Evolutionary conservation across 2,329 filamentous ascomycete genomes (phyloP).

Genomic region (Cercospora nicotianae): DNA sequence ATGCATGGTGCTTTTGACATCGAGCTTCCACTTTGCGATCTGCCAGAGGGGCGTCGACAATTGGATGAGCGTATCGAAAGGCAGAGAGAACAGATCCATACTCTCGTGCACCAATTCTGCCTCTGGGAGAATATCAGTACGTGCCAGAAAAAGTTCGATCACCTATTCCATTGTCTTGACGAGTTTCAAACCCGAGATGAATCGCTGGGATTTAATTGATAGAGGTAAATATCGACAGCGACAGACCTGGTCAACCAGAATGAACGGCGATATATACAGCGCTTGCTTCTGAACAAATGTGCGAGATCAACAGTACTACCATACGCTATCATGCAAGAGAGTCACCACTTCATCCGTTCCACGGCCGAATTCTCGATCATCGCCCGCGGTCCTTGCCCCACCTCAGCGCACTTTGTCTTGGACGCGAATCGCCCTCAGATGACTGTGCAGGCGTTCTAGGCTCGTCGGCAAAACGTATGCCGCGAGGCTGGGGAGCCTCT

Average conservation of each 20-base stretch:
- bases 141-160: conserved; percentile 4
- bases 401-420: conserved; percentile 32
- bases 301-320: not conserved
- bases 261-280: not conserved
- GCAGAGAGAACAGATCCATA: not conserved
- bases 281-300: not conserved
- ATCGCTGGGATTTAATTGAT: not conserved
- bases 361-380: not conserved
- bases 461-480: conserved; percentile 35
- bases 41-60: not conserved
- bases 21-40: conserved; percentile 1
- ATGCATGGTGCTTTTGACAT: not conserved
- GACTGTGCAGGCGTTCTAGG: conserved; percentile 9
- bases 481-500: conserved; percentile 19
- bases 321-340: not conserved
- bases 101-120: not conserved
- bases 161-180: not conserved
- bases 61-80: not conserved
- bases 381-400: conserved; percentile 36
- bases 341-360: not conserved
- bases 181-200: not conserved
- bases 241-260: not conserved
- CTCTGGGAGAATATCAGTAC: not conserved
- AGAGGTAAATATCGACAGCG: not conserved
- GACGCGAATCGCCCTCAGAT: conserved; percentile 2